Evolutionary conservation across 75 land plant species (phyloP).

Genomic region (Isoetes taiwanensis): DNA sequence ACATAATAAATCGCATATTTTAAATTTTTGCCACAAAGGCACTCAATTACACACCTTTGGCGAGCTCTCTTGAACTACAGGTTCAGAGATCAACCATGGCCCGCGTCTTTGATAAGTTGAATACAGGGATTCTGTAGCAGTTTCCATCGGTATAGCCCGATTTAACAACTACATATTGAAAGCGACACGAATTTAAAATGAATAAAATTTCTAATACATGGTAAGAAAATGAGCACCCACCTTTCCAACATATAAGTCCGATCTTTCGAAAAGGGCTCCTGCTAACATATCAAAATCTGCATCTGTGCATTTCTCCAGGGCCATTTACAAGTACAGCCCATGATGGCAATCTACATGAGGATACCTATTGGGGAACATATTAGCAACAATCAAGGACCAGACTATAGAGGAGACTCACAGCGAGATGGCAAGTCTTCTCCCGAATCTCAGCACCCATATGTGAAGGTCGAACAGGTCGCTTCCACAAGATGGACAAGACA

Average conservation of each 20-base stretch:
- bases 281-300: conserved; percentile 96
- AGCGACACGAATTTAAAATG: background rate
- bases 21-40: too few relatives aligned
- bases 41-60: too few relatives aligned
- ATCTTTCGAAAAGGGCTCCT: conserved; percentile 92
- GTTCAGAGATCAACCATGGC: conserved; percentile 73
- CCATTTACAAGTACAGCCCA: conserved; percentile 99
- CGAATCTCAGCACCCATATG: conserved; percentile 91
- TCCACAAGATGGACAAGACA: conserved; percentile 98
- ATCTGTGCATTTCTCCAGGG: conserved; percentile 99
- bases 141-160: conserved; percentile 80
- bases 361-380: background rate
- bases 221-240: conserved; percentile 18
- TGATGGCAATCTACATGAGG: conserved; percentile 76
- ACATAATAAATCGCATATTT: too few relatives aligned
- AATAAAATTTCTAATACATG: background rate
- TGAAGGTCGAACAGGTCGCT: conserved; percentile 95
- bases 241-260: conserved; percentile 98
- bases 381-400: background rate
- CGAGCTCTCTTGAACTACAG: too few relatives aligned
- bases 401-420: conserved; percentile 74
- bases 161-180: conserved; percentile 51
- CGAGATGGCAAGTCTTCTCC: conserved; percentile 86
- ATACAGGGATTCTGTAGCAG: conserved; percentile 81
- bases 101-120: conserved; percentile 79